A percentile compares a stretch with the other conserved stretches of the same genome.
Evolutionary conservation across 2,329 filamentous ascomycete species (phyloP).

Genomic region (Stemphylium vesicarium): DNA sequence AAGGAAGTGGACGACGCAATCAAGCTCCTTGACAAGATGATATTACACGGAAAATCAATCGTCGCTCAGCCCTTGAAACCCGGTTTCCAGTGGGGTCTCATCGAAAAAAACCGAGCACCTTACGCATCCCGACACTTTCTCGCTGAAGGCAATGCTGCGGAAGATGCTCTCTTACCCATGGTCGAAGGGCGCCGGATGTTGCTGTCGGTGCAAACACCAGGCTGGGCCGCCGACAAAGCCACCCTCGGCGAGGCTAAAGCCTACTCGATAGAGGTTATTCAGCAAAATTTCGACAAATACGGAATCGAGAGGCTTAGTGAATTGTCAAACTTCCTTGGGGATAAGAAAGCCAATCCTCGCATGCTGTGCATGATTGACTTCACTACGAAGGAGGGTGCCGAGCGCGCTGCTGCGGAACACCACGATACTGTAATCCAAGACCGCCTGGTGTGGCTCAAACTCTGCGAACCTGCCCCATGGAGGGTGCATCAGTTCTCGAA

Average conservation of each 20-base stretch:
- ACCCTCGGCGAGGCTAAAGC: neutral
- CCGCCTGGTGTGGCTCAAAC: constrained; percentile 9
- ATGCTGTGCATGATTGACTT: constrained; percentile 31
- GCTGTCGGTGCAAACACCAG: constrained; percentile 24
- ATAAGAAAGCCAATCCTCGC: constrained; percentile 11
- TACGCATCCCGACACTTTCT: constrained; percentile 8
- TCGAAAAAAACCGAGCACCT: neutral
- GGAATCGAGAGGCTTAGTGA: constrained; percentile 25
- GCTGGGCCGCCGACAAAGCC: constrained; percentile 20
- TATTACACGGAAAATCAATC: constrained; percentile 1
- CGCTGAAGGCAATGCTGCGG: constrained; percentile 12
- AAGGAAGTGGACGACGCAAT: constrained; percentile 25
- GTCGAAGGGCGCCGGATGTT: constrained; percentile 29
- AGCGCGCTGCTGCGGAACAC: constrained; percentile 20
- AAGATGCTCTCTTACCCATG: constrained; percentile 18
- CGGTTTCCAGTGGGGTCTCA: constrained; percentile 17
- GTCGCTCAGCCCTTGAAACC: constrained; percentile 5
- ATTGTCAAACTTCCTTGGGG: constrained; percentile 13
- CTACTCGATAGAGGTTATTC: constrained; percentile 10
- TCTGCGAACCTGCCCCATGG: constrained; percentile 1
- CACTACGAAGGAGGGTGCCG: constrained; percentile 29
- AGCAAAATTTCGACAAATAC: constrained; percentile 18
- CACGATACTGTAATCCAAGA: constrained; percentile 24
- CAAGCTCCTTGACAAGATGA: constrained; percentile 6
- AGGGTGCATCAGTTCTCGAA: constrained; percentile 25